A percentile compares a stretch with the other conserved stretches of the same genome.
Evolutionary conservation across 2,329 filamentous ascomycete species (phyloP).

Genomic region (Neurospora sp.): DNA sequence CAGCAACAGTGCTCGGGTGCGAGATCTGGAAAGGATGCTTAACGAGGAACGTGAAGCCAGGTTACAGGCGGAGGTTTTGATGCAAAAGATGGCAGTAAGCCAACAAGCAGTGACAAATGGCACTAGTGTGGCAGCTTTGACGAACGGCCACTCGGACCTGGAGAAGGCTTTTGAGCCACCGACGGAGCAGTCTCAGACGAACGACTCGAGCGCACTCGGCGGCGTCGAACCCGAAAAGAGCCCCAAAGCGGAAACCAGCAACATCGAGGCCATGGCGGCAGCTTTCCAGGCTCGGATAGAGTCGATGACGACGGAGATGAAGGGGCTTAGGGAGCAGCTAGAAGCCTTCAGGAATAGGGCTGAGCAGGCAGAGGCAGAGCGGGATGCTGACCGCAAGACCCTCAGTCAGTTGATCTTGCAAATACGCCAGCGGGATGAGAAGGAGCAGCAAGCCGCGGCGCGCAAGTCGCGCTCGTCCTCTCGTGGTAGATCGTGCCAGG

Average conservation of each 20-base stretch:
- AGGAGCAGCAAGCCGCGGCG: constrained; percentile 36
- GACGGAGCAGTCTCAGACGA: constrained; percentile 20
- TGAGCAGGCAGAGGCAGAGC: constrained; percentile 70
- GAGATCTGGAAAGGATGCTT: constrained; percentile 69
- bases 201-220: neutral
- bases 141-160: constrained; percentile 27
- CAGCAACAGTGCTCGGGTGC: constrained; percentile 67
- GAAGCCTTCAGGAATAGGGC: constrained; percentile 68
- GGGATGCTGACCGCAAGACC: constrained; percentile 59
- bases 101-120: constrained; percentile 31
- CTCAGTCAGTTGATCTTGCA: constrained; percentile 81
- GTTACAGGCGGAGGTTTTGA: constrained; percentile 73
- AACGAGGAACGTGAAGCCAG: constrained; percentile 72
- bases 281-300: constrained; percentile 64
- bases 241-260: constrained; percentile 23
- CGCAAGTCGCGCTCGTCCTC: constrained; percentile 31
- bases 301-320: constrained; percentile 68
- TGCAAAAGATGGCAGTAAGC: constrained; percentile 56
- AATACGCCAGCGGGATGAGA: constrained; percentile 58
- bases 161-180: constrained; percentile 39
- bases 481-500: constrained; percentile 20
- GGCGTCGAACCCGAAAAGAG: constrained; percentile 14
- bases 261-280: constrained; percentile 25
- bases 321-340: constrained; percentile 68
- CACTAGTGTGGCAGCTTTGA: constrained; percentile 22